Evolutionary conservation across 1,284 basidiomycete genomes (phyloP).

Genomic region (Puccinia coronata): DNA sequence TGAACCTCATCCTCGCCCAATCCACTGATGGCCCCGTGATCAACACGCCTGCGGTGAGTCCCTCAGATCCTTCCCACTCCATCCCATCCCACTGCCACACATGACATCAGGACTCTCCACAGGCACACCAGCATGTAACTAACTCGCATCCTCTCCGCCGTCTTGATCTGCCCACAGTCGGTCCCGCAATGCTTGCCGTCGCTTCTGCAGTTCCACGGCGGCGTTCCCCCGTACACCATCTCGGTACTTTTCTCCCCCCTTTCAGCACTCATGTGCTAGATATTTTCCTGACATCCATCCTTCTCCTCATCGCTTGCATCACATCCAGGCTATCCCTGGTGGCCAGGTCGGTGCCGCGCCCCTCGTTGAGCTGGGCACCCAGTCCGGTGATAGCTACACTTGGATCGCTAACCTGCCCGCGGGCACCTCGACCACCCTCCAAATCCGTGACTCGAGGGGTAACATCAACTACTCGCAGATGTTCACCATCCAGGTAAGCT

Average conservation of each 20-base stretch:
- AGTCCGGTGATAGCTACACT: slow-evolving; percentile 53
- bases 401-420: slow-evolving; percentile 57
- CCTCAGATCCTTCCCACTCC: no score
- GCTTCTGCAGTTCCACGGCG: slow-evolving; percentile 46
- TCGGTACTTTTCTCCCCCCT: slow-evolving; percentile 50
- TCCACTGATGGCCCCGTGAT: slow-evolving; percentile 47
- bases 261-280: no score
- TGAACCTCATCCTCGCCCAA: slow-evolving; percentile 36
- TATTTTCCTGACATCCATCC: no score
- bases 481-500: slow-evolving; percentile 35
- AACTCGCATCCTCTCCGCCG: background rate
- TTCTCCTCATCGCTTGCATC: no score
- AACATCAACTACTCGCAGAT: slow-evolving; percentile 36
- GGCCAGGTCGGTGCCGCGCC: slow-evolving; percentile 54
- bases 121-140: no score
- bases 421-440: slow-evolving; percentile 57
- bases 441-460: slow-evolving; percentile 56
- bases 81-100: slow-evolving; percentile 27
- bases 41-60: slow-evolving; percentile 38
- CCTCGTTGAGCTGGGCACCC: slow-evolving; percentile 52
- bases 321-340: slow-evolving; percentile 49
- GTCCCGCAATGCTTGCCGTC: slow-evolving; percentile 51
- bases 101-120: no score
- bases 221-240: slow-evolving; percentile 52
- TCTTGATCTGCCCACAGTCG: slow-evolving; percentile 33